A percentile compares a stretch with the other conserved stretches of the same genome.
phyloP scores from a whole-genome alignment of 2,329 filamentous ascomycete species.

The Fusarium globosum region DNA sequence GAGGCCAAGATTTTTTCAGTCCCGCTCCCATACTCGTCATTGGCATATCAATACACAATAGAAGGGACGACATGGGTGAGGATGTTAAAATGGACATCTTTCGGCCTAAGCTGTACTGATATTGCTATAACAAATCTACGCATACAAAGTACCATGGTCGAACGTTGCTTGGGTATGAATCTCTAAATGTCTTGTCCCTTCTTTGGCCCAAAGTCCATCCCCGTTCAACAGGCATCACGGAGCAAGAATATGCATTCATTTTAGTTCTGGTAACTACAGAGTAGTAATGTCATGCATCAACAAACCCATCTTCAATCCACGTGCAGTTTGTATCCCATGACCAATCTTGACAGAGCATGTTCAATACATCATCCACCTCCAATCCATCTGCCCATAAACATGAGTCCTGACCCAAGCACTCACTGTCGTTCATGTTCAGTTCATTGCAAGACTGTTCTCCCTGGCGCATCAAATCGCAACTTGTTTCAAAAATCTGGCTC shows the following conservation, averaged over 20 bases:
- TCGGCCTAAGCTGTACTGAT: too few species aligned
- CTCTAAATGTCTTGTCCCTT: too few species aligned
- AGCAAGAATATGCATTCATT: neutral
- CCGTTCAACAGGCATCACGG: too few species aligned
- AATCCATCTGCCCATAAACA: neutral
- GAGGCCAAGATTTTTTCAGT: too few species aligned
- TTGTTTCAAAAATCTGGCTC: slow-evolving; percentile 1
- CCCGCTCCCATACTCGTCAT: too few species aligned
- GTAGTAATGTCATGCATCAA: neutral
- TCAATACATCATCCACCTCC: slow-evolving; percentile 7
- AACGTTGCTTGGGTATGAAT: too few species aligned
- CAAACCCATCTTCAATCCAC: neutral
- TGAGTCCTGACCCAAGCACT: neutral
- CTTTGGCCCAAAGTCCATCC: too few species aligned
- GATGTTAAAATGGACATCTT: too few species aligned
- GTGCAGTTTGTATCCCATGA: neutral
- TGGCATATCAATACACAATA: too few species aligned
- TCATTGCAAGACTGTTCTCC: neutral
- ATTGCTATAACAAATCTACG: too few species aligned
- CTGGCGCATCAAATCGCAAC: neutral
- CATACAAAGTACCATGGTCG: too few species aligned
- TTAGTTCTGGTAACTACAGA: neutral
- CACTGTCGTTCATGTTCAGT: neutral
- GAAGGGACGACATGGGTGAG: too few species aligned
- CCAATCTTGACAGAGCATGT: slow-evolving; percentile 8